Evolutionary conservation across 805 yeast genomes (phyloP), one percentile per base, ranked within the genome.

Genomic region (Zygoascus bituminiphila): DNA sequence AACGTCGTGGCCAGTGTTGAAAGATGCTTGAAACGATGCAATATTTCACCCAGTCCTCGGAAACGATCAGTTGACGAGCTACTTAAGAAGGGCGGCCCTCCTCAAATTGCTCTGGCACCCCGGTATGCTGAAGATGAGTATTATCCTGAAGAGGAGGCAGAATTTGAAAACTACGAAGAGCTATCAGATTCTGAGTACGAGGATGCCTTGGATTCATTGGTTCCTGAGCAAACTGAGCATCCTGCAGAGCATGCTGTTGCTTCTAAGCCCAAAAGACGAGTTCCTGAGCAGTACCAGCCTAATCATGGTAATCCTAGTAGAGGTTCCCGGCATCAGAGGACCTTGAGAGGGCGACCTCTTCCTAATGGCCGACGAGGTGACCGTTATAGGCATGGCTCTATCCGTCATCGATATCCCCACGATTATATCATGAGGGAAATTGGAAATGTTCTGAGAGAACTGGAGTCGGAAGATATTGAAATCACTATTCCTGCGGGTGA

Each of bases 21-120:
- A 44, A 45, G 38, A 24, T 48, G 51, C 38, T 38, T 48, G n/a
- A 14, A 19, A 10, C 21, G 19, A 15, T 44, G 47, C 35, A 25
- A 19, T 15, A 41, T 26, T n/a, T 35, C 38, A 6, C 15, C 15
- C 22, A 20, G 5, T 36, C 22, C 20, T 15, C 17, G 10, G 14
- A 46, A 46, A 25, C 8, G 49, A 39, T 46, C 44, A n/a, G 24
- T 21, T 12, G 15, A 24, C 5, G 49, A 40, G 12, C 21, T 46
- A 4, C 24, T 42, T 14, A 42, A 42, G 36, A 42, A 36, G n/a
- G 45, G 22, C 4, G 38, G 10, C 10, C 21, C 22, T 17, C 22
- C 20, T 36, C 33, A 29, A 15, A 29, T 12, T 6, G 9, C 7
- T 7, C 15, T 29, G 10, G 9, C 10, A 5, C 7, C 33, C 4